phyloP scores from a whole-genome alignment of 306 rosid genomes.

The Vachellia collinsii region DNA sequence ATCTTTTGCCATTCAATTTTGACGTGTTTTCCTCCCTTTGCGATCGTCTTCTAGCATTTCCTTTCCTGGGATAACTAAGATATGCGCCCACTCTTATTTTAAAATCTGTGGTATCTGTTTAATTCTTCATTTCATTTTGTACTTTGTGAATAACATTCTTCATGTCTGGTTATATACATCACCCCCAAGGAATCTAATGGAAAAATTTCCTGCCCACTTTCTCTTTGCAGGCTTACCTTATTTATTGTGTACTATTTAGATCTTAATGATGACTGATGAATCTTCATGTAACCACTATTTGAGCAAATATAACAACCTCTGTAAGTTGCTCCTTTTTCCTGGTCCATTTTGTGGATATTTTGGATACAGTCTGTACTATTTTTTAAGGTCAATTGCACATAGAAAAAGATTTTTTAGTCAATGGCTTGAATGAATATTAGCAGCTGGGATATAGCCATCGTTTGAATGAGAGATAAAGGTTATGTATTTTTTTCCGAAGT shows the following conservation, averaged over 20 bases:
- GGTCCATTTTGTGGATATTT: slow-evolving; percentile 25
- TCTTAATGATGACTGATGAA: slow-evolving; percentile 52
- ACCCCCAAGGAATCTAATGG: slow-evolving; percentile 32
- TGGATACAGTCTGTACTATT: slow-evolving; percentile 39
- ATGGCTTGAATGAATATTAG: slow-evolving; percentile 30
- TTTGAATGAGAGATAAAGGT: not conserved
- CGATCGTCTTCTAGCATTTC: slow-evolving; percentile 4
- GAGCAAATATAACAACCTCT: slow-evolving; percentile 26
- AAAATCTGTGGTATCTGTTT: slow-evolving; percentile 14
- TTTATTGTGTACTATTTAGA: slow-evolving; percentile 70
- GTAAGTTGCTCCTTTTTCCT: slow-evolving; percentile 9
- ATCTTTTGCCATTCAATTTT: slow-evolving; percentile 11
- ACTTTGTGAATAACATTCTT: not conserved
- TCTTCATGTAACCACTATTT: slow-evolving; percentile 50
- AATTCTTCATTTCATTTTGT: not conserved
- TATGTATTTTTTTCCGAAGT: not conserved
- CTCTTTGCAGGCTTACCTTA: slow-evolving; percentile 80
- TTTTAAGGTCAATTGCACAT: slow-evolving; percentile 28
- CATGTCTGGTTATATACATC: slow-evolving; percentile 20
- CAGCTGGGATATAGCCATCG: slow-evolving; percentile 5
- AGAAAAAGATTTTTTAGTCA: slow-evolving; percentile 29
- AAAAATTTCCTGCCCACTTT: slow-evolving; percentile 33
- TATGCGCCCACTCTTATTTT: not conserved
- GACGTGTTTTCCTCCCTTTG: slow-evolving; percentile 3
- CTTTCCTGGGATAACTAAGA: slow-evolving; percentile 22